Percentiles rank a stretch among this genome's conserved stretches.
phyloP scores from a whole-genome alignment of 805 yeast species.

The Ogataea salicorniae region DNA sequence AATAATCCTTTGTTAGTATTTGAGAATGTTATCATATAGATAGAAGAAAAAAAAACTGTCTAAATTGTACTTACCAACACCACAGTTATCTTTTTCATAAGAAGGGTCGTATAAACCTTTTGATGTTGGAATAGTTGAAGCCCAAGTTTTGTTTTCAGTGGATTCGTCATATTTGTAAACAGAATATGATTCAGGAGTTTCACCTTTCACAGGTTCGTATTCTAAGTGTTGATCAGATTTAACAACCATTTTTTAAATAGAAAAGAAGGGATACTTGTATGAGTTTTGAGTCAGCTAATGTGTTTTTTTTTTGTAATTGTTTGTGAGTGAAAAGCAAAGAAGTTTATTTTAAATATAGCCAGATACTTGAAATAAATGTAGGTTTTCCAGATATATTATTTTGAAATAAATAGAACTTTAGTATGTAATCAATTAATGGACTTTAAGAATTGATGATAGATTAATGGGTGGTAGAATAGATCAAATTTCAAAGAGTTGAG shows the following conservation, averaged over 20 bases:
- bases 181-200: constrained; percentile 26
- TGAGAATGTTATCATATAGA: neutral
- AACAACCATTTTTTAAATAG: constrained; percentile 16
- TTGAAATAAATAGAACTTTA: neutral
- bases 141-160: constrained; percentile 86
- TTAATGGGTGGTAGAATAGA: neutral
- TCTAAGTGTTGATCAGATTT: constrained; percentile 27
- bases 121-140: constrained; percentile 75
- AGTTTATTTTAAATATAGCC: neutral
- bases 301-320: neutral
- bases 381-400: neutral
- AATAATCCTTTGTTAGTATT: neutral
- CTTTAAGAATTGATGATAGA: neutral
- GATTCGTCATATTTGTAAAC: constrained; percentile 68
- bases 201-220: constrained; percentile 17
- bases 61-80: constrained; percentile 54
- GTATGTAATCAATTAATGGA: neutral
- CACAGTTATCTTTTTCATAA: constrained; percentile 94
- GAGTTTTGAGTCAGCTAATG: neutral
- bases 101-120: constrained; percentile 94
- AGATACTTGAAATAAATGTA: neutral
- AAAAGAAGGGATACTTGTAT: neutral
- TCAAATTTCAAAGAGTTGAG: constrained; percentile 3
- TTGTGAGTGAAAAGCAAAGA: neutral
- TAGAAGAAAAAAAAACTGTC: neutral